Percentiles rank a stretch among this genome's conserved stretches.
Conservation (phyloP, 2,329 filamentous ascomycete species). For the Sarocladium kiliense region DNA sequence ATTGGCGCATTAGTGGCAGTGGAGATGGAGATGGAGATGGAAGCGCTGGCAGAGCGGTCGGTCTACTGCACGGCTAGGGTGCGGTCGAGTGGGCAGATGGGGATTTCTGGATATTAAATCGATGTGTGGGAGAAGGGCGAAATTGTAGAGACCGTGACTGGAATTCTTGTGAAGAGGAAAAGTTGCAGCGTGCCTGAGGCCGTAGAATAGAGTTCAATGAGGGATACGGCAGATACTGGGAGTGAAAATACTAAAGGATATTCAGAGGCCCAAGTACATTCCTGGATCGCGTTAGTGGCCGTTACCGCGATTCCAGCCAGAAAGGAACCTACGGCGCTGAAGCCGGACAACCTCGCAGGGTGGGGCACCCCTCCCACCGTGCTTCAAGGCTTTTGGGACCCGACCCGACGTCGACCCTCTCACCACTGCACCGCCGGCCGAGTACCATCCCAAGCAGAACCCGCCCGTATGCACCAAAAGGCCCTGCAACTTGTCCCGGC, state of each 20-base stretch:
- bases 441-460: neutral
- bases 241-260: no score
- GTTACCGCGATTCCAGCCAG: neutral
- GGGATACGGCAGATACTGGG: neutral
- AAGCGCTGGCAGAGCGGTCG: neutral
- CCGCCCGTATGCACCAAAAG: neutral
- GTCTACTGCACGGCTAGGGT: neutral
- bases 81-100: neutral
- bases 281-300: neutral
- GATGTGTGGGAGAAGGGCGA: neutral
- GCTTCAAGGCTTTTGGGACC: neutral
- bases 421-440: neutral
- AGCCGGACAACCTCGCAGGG: neutral
- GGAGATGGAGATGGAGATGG: neutral
- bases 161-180: neutral
- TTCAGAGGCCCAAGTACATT: neutral
- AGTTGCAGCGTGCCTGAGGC: neutral
- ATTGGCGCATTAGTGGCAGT: conserved; percentile 2
- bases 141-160: neutral
- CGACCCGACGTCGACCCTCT: neutral
- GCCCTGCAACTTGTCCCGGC: neutral
- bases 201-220: neutral
- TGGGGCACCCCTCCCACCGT: neutral
- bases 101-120: neutral
- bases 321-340: neutral